Percentiles rank a stretch among this genome's conserved stretches.
These are phyloP conservation scores for Daldinia bambusicola DNA, from an alignment of 495 filamentous ascomycete genomes.

Conservation along the genomic window DNA sequence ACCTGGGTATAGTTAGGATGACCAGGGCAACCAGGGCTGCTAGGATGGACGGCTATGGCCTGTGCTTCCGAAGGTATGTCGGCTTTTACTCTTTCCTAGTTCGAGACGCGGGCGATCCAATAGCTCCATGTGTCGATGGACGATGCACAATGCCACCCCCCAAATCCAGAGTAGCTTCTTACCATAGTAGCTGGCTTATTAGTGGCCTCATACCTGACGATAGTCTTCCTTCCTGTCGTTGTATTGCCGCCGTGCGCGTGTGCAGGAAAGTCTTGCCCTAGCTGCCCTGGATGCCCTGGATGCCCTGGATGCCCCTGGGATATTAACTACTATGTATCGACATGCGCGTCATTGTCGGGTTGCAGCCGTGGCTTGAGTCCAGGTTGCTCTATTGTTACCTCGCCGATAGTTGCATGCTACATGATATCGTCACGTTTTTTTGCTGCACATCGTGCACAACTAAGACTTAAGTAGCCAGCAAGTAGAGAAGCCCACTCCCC, in stretches of 20 bases:
- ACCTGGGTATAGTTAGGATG: background rate
- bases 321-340: background rate
- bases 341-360: slow-evolving; percentile 26
- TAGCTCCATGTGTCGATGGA: slow-evolving; percentile 8
- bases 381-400: slow-evolving; percentile 42
- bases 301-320: too few relatives aligned
- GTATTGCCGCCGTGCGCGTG: slow-evolving; percentile 18
- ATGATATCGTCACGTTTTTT: slow-evolving; percentile 13
- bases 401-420: slow-evolving; percentile 17
- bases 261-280: slow-evolving; percentile 23
- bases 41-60: slow-evolving; percentile 8
- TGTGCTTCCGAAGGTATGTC: slow-evolving; percentile 14
- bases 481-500: background rate
- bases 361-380: slow-evolving; percentile 40
- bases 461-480: slow-evolving; percentile 1
- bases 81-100: slow-evolving; percentile 5
- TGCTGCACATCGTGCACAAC: background rate
- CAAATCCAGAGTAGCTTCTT: slow-evolving; percentile 1
- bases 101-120: slow-evolving; percentile 9
- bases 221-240: slow-evolving; percentile 3
- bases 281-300: too few relatives aligned
- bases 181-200: slow-evolving; percentile 6
- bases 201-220: slow-evolving; percentile 14
- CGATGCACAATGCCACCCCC: slow-evolving; percentile 13
- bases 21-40: background rate